These are phyloP conservation scores for Mycena vitilis DNA, from an alignment of 768 basidiomycete genomes.

Conservation along the genomic window DNA sequence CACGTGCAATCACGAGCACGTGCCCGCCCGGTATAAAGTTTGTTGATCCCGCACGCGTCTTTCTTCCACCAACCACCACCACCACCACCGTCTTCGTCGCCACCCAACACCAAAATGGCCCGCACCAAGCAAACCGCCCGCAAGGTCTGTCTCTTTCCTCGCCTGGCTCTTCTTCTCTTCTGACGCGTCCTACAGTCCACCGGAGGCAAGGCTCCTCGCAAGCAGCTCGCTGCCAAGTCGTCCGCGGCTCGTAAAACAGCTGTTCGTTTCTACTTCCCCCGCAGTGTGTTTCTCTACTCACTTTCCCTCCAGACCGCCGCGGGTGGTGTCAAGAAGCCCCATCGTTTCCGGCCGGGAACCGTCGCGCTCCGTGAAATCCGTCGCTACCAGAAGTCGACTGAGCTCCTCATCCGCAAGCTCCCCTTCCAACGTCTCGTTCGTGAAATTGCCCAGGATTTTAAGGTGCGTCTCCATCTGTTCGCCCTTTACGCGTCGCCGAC, in stretches of 20 bases:
- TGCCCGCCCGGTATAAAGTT: background rate
- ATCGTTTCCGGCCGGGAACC: slow-evolving; percentile 37
- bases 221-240: slow-evolving; percentile 37
- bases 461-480: slow-evolving; percentile 43
- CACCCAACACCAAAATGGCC: slow-evolving; percentile 27
- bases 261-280: too few species aligned
- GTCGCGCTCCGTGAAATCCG: slow-evolving; percentile 38
- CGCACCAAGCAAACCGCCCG: slow-evolving; percentile 39
- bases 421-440: slow-evolving; percentile 57
- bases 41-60: background rate
- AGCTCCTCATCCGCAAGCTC: slow-evolving; percentile 37
- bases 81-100: slow-evolving; percentile 10
- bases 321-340: slow-evolving; percentile 59
- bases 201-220: slow-evolving; percentile 52
- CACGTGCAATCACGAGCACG: slow-evolving; percentile 2
- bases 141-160: slow-evolving; percentile 11
- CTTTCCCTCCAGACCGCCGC: slow-evolving; percentile 40
- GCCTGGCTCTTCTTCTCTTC: background rate
- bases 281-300: too few species aligned
- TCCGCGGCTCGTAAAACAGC: slow-evolving; percentile 32
- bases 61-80: background rate
- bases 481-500: background rate
- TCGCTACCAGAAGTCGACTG: slow-evolving; percentile 38
- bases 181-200: slow-evolving; percentile 26
- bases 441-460: slow-evolving; percentile 74